Evolutionary conservation across 495 filamentous ascomycete species (phyloP).

Genomic region (Aspergillus bertholletiae): DNA sequence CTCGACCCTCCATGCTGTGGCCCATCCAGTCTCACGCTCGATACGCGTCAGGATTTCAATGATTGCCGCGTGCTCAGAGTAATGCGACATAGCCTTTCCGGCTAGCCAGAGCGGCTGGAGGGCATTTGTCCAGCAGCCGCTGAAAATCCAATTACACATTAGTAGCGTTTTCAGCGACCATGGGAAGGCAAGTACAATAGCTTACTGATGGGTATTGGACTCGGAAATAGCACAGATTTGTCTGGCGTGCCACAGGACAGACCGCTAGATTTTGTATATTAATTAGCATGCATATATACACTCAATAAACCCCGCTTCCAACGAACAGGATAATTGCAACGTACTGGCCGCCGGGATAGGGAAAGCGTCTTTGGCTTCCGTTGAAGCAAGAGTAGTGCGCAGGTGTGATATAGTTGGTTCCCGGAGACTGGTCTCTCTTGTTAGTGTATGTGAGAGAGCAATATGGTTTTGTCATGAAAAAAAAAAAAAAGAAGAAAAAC

Average conservation of each 20-base stretch:
- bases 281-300: no score
- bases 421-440: conserved; percentile 30
- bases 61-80: conserved; percentile 40
- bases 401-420: conserved; percentile 43
- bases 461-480: not conserved
- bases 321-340: not conserved
- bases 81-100: conserved; percentile 41
- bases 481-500: not conserved
- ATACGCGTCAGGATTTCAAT: conserved; percentile 34
- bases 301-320: no score
- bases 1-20: conserved; percentile 37
- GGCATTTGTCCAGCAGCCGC: conserved; percentile 44
- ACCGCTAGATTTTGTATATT: conserved; percentile 26
- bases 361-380: conserved; percentile 30
- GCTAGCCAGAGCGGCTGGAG: conserved; percentile 47
- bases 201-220: conserved; percentile 33
- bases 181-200: not conserved
- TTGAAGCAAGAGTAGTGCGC: conserved; percentile 35
- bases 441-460: no score
- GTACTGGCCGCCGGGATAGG: conserved; percentile 20
- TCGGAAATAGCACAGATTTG: conserved; percentile 45
- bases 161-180: not conserved
- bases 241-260: conserved; percentile 43
- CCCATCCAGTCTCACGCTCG: conserved; percentile 43
- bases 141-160: conserved; percentile 21